phyloP scores from a whole-genome alignment of 768 basidiomycete species.

The Mycena vitilis region DNA sequence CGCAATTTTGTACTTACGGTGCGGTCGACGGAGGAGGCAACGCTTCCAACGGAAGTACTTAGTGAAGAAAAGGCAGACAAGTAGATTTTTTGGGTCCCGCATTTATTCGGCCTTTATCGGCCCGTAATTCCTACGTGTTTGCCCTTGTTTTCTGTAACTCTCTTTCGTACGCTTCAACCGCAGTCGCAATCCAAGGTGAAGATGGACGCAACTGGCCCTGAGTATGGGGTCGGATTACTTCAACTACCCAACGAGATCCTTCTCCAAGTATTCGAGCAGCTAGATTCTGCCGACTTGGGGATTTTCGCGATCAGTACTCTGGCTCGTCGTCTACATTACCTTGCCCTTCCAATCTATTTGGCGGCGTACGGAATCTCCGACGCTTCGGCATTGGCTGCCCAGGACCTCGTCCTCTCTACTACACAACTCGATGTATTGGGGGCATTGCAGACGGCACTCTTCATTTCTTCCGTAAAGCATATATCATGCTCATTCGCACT shows the following conservation, averaged over 20 bases:
- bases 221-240: background rate
- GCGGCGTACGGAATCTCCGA: constrained; percentile 14
- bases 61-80: constrained; percentile 3
- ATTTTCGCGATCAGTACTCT: constrained; percentile 22
- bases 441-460: constrained; percentile 24
- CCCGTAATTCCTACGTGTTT: background rate
- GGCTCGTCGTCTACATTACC: constrained; percentile 22
- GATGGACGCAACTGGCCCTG: no score
- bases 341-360: constrained; percentile 28
- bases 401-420: constrained; percentile 11
- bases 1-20: constrained; percentile 8
- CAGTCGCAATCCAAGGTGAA: background rate
- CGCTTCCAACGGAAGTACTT: background rate
- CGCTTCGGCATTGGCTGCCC: constrained; percentile 1
- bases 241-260: constrained; percentile 27
- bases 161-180: no score
- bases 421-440: constrained; percentile 21
- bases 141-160: background rate
- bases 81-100: background rate
- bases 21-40: background rate
- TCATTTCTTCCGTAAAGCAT: constrained; percentile 22
- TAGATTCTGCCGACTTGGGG: constrained; percentile 24
- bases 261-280: constrained; percentile 18
- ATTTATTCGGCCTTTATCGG: background rate
- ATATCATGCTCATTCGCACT: constrained; percentile 31